phyloP scores from a whole-genome alignment of 495 filamentous ascomycete genomes.

The Neurospora sp. region DNA sequence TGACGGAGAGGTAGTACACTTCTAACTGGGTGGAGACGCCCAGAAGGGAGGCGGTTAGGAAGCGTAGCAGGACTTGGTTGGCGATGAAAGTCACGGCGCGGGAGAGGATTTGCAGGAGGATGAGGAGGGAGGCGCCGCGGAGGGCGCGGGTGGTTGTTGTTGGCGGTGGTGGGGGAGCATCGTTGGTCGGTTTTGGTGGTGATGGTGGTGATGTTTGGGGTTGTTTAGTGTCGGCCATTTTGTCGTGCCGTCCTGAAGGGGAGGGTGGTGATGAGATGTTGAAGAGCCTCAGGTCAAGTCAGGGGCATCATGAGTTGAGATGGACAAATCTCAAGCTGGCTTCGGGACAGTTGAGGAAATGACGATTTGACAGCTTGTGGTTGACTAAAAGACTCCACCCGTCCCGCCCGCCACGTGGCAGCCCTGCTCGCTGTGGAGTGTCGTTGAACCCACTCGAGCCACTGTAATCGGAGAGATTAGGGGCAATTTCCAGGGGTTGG shows the following conservation, averaged over 20 bases:
- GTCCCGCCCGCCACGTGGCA: background rate
- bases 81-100: conserved; percentile 79
- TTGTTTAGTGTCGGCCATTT: background rate
- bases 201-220: background rate
- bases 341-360: background rate
- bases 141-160: conserved; percentile 19
- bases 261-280: background rate
- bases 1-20: conserved; percentile 73
- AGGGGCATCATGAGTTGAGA: background rate
- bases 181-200: no score
- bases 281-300: background rate
- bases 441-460: background rate
- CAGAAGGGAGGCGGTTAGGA: conserved; percentile 70
- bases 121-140: conserved; percentile 69
- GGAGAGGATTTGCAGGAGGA: conserved; percentile 74
- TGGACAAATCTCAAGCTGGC: background rate
- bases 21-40: conserved; percentile 85
- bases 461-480: background rate
- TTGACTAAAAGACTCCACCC: background rate
- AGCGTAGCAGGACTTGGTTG: conserved; percentile 83
- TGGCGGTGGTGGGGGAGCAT: background rate
- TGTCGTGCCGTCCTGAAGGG: no score
- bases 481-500: background rate
- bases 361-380: background rate
- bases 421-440: background rate